phyloP scores from a whole-genome alignment of 2,329 filamentous ascomycete species.

The Coniochaeta sp. region DNA sequence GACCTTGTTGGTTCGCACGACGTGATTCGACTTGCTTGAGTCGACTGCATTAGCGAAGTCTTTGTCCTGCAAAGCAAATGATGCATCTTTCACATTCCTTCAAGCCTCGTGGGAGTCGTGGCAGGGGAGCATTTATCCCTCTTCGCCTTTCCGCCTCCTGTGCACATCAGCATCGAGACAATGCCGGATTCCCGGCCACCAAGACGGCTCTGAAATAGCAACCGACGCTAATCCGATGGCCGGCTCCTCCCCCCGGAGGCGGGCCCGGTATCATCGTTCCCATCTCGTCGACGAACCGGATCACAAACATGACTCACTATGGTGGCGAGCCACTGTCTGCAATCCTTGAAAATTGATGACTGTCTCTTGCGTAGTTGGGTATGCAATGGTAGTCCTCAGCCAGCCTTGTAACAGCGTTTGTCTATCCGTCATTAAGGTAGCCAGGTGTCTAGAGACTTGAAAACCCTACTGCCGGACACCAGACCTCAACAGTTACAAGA shows the following conservation, averaged over 20 bases:
- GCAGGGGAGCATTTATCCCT: background rate
- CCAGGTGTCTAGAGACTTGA: too few relatives aligned
- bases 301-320: background rate
- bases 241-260: background rate
- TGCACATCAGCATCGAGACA: background rate
- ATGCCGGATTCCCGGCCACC: background rate
- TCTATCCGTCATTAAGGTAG: too few relatives aligned
- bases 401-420: background rate
- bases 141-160: background rate
- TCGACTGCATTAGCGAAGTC: background rate
- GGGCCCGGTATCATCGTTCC: background rate
- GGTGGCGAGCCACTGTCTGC: background rate
- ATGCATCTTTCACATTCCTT: background rate
- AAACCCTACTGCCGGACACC: background rate
- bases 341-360: background rate
- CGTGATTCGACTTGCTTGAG: background rate
- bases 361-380: background rate
- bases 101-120: background rate
- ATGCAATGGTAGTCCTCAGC: background rate
- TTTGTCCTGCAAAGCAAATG: background rate
- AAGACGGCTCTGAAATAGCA: background rate
- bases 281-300: background rate
- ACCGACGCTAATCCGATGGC: background rate
- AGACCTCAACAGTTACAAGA: background rate
- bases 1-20: constrained; percentile 5